A percentile compares a stretch with the other conserved stretches of the same genome.
phyloP scores from a whole-genome alignment of 768 basidiomycete genomes.

The Podaxis mareebaensis region DNA sequence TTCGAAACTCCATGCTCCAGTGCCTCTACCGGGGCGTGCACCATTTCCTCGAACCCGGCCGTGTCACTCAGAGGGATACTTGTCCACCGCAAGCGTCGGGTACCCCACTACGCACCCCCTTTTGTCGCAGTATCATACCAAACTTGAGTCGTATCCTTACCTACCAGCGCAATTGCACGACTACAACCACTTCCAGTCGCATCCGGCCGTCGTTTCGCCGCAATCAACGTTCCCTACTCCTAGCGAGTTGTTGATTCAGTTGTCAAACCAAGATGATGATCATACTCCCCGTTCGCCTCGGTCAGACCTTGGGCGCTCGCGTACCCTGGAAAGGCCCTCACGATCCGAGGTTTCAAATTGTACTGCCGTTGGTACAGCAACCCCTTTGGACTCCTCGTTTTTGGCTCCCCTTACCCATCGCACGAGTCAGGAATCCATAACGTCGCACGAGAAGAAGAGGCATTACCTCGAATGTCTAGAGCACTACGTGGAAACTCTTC shows the following conservation, averaged over 20 bases:
- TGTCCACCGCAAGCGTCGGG: neutral
- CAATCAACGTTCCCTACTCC: slow-evolving; percentile 60
- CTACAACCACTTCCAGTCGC: neutral
- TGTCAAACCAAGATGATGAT: slow-evolving; percentile 24
- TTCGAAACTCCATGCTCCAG: slow-evolving; percentile 1
- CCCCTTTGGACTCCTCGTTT: neutral
- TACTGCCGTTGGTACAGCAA: neutral
- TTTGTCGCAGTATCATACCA: neutral
- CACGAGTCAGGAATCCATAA: slow-evolving; percentile 59
- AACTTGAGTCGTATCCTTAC: neutral
- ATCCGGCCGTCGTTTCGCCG: neutral
- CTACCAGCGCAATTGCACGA: neutral
- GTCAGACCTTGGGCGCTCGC: slow-evolving; percentile 6
- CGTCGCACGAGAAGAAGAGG: slow-evolving; percentile 77
- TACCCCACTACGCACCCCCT: neutral
- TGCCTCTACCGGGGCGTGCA: slow-evolving; percentile 1
- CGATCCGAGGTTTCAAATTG: slow-evolving; percentile 51
- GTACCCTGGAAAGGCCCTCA: slow-evolving; percentile 53
- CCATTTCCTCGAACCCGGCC: neutral
- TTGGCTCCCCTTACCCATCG: neutral
- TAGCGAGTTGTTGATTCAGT: slow-evolving; percentile 56
- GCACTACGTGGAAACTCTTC: slow-evolving; percentile 66
- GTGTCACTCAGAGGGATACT: neutral
- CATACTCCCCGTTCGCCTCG: neutral
- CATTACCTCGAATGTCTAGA: slow-evolving; percentile 75